Evolutionary conservation across 495 filamentous ascomycete genomes (phyloP).

Genomic region (Entonaema liquescens): DNA sequence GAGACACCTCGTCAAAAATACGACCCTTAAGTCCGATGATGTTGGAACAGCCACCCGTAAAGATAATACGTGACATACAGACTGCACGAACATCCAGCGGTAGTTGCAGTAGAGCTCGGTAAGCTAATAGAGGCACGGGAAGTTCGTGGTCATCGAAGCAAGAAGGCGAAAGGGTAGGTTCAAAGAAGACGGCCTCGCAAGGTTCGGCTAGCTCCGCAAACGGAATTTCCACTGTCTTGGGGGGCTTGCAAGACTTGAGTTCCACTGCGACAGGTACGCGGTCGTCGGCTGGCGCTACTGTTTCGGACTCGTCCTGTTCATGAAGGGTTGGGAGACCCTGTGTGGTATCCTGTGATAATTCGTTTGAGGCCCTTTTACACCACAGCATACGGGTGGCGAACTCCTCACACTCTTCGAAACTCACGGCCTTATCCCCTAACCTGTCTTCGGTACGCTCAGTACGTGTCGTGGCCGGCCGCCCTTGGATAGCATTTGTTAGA

Average conservation of each 20-base stretch:
- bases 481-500: slow-evolving; percentile 54
- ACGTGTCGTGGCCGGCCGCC: slow-evolving; percentile 25
- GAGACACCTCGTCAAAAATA: slow-evolving; percentile 75
- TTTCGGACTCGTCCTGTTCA: slow-evolving; percentile 59
- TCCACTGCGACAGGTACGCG: slow-evolving; percentile 55
- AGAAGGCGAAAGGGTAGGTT: slow-evolving; percentile 52
- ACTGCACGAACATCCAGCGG: slow-evolving; percentile 82
- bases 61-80: slow-evolving; percentile 90
- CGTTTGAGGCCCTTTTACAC: slow-evolving; percentile 63
- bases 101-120: slow-evolving; percentile 75
- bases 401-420: slow-evolving; percentile 82
- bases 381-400: slow-evolving; percentile 76
- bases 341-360: slow-evolving; percentile 34
- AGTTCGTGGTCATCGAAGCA: slow-evolving; percentile 85
- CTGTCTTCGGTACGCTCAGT: slow-evolving; percentile 41
- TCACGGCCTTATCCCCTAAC: slow-evolving; percentile 48
- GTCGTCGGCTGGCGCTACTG: slow-evolving; percentile 36
- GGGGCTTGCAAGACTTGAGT: slow-evolving; percentile 56
- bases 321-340: slow-evolving; percentile 56
- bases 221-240: slow-evolving; percentile 66
- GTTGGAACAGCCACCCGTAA: slow-evolving; percentile 82
- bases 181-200: slow-evolving; percentile 79
- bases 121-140: slow-evolving; percentile 76
- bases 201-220: slow-evolving; percentile 75
- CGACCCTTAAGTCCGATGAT: slow-evolving; percentile 85